phyloP scores from a whole-genome alignment of 768 basidiomycete species.

The Strobilomyces dryophilus region DNA sequence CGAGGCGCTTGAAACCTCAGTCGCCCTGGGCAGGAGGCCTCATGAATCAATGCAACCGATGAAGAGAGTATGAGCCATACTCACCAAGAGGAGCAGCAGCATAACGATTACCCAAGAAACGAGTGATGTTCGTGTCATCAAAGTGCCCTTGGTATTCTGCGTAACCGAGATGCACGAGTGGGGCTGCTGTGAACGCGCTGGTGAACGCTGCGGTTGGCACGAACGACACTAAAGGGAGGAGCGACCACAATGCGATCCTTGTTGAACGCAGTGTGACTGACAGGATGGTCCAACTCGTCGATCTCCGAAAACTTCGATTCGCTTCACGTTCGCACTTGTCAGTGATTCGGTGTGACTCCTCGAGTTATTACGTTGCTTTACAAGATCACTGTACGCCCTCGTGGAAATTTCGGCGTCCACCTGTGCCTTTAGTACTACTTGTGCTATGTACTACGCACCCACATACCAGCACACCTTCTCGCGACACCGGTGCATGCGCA shows the following conservation, averaged over 20 bases:
- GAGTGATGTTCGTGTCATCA: neutral
- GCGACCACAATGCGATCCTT: neutral
- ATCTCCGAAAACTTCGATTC: too few relatives aligned
- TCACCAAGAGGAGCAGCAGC: neutral
- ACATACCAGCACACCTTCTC: too few relatives aligned
- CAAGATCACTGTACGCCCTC: too few relatives aligned
- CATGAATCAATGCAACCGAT: neutral
- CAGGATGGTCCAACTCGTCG: too few relatives aligned
- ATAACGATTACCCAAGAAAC: neutral
- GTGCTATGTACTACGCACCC: too few relatives aligned
- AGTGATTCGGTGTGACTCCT: too few relatives aligned
- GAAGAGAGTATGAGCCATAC: neutral
- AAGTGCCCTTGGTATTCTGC: neutral
- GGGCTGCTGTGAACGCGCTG: neutral
- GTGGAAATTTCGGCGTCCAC: too few relatives aligned
- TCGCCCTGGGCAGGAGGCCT: constrained; percentile 6
- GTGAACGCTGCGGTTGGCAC: neutral
- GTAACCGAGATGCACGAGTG: neutral
- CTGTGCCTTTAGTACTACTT: too few relatives aligned
- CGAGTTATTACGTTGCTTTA: too few relatives aligned
- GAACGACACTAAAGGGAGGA: neutral
- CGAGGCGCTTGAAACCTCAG: constrained; percentile 30
- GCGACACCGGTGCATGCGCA: too few relatives aligned
- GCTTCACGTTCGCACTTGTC: too few relatives aligned
- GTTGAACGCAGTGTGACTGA: too few relatives aligned